Conservation (phyloP, 2,329 filamentous ascomycete genomes). For the Cercospora zeae-maydis region DNA sequence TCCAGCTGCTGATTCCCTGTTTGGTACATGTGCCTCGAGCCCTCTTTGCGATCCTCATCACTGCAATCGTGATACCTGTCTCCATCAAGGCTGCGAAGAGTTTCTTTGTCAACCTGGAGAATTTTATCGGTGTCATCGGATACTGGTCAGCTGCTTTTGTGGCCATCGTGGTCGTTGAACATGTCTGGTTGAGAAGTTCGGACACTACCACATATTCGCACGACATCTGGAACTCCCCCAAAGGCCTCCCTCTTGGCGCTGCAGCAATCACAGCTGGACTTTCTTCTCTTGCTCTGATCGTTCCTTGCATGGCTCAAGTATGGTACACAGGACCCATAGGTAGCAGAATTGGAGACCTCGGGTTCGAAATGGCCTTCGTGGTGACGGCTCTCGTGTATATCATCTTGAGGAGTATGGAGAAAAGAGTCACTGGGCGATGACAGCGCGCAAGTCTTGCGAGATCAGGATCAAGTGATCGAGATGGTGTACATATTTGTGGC, state of each 20-base stretch:
- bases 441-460: not conserved
- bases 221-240: constrained; percentile 40
- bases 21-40: constrained; percentile 39
- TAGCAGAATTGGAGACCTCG: constrained; percentile 58
- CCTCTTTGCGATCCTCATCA: constrained; percentile 43
- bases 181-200: constrained; percentile 41
- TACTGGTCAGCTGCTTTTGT: constrained; percentile 48
- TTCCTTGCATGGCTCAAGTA: constrained; percentile 30
- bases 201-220: constrained; percentile 40
- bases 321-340: constrained; percentile 33
- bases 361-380: constrained; percentile 61
- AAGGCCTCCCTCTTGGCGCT: constrained; percentile 41
- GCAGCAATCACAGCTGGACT: constrained; percentile 35
- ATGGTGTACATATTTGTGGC: too few species aligned
- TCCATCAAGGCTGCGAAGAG: constrained; percentile 44
- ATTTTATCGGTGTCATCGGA: constrained; percentile 48
- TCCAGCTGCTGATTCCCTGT: constrained; percentile 38
- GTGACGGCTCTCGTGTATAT: constrained; percentile 46
- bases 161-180: constrained; percentile 42
- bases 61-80: constrained; percentile 43
- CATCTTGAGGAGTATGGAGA: not conserved
- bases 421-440: not conserved
- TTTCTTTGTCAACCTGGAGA: constrained; percentile 44
- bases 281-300: constrained; percentile 26
- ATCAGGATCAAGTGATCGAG: not conserved